Percentiles rank a stretch among this genome's conserved stretches.
Evolutionary conservation across 352 stramenopile species (phyloP).

Genomic region (Globisporangium splendens): DNA sequence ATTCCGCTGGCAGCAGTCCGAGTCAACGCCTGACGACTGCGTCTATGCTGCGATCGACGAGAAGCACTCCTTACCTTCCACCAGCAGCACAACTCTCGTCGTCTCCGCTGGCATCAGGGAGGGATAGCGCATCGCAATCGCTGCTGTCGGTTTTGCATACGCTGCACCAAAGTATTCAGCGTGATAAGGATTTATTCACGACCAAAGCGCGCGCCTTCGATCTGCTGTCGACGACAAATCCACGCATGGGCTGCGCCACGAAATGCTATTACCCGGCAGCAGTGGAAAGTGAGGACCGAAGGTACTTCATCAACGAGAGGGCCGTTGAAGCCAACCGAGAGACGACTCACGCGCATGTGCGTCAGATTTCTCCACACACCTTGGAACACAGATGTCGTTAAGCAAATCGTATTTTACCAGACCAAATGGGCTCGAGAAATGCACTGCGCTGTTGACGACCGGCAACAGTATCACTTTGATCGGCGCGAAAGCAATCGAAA

Average conservation of each 20-base stretch:
- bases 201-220: conserved; percentile 27
- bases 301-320: conserved; percentile 32
- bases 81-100: not conserved
- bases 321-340: conserved; percentile 21
- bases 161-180: conserved; percentile 37
- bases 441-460: conserved; percentile 44
- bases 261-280: conserved; percentile 20
- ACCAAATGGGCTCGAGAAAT: conserved; percentile 30
- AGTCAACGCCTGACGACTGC: not conserved
- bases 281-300: conserved; percentile 28
- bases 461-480: conserved; percentile 48
- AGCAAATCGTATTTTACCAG: conserved; percentile 11
- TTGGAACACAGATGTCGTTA: too few species aligned
- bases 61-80: not conserved
- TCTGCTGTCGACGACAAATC: conserved; percentile 3
- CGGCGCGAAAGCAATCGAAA: conserved; percentile 19
- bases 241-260: not conserved
- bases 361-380: not conserved
- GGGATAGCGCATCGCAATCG: conserved; percentile 19
- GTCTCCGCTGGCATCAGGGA: not conserved
- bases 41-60: not conserved
- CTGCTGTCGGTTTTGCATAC: conserved; percentile 47
- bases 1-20: not conserved
- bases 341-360: conserved; percentile 24
- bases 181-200: conserved; percentile 32